Evolutionary conservation across 2,329 filamentous ascomycete genomes (phyloP).

Genomic region (Pestalotiopsis sp.): DNA sequence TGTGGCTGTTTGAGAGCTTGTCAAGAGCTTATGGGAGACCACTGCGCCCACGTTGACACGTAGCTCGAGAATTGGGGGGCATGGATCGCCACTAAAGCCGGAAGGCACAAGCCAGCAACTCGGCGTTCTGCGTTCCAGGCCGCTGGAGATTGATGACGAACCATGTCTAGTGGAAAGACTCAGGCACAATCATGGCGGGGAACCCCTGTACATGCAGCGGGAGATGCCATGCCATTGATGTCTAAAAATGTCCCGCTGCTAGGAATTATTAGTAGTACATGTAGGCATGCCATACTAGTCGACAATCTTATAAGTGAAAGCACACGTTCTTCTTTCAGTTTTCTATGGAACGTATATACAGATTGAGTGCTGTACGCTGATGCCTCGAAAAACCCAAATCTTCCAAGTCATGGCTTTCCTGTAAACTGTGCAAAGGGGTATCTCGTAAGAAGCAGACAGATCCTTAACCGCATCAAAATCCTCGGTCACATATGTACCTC

Average conservation of each 20-base stretch:
- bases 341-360: neutral
- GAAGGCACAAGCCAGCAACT: neutral
- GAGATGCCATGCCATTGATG: neutral
- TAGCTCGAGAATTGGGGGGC: neutral
- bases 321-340: no score
- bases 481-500: neutral
- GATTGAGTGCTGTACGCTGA: neutral
- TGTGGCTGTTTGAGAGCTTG: neutral
- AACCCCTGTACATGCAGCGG: conserved; percentile 1
- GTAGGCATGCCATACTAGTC: no score
- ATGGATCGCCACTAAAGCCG: no score
- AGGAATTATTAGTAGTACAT: no score
- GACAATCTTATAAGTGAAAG: no score
- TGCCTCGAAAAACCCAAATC: neutral
- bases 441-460: conserved; percentile 1
- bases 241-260: no score
- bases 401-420: neutral
- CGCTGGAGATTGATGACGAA: neutral
- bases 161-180: no score
- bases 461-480: neutral
- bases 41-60: neutral
- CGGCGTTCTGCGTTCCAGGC: neutral
- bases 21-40: neutral
- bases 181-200: neutral
- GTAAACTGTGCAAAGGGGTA: neutral